Base-by-base conservation (phyloP, 768 basidiomycete genomes). In the Kwoniella mangroviensis region DNA sequence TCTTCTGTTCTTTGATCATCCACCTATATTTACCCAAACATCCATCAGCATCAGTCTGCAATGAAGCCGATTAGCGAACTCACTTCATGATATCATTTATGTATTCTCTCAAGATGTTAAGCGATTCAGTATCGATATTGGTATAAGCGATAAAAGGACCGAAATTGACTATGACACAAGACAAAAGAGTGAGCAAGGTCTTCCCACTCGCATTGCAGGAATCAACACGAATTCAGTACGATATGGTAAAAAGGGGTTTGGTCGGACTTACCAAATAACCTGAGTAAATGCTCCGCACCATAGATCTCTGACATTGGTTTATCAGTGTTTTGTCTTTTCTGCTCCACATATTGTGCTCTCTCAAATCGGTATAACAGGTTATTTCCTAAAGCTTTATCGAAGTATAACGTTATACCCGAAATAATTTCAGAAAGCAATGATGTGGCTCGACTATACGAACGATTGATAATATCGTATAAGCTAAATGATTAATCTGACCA, bases 341-440 rank as follows among this genome's bases (percentile, higher is more conserved):
- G 87, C 58, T 90, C 89, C 5, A 90, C 90, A 72, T 96, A 98
- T 82, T 98, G 95, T 6, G 89, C 89, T n/a, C 96, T 88, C 82
- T 99, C 96, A 74, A 96, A 94, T 21, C 94, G 90, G 79, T 98
- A 99, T 3, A 98, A 87, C 28, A 99, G 87, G 82, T 92, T 94
- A 67, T 91, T 89, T 4, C 96, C 85, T 11, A 85, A 87, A 0
- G 93, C 90, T 41, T 92, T 91, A 83, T 99, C 93, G 79, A 99
- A 99, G 85, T 99, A 98, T 55, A 91, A 87, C 60, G 89, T 88
- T 12, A 98, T 86, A 1, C 96, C 96, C 1, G 91, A 88, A 53
- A 93, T 85, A 66, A 97, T 89, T 4, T 94, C 95, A 19, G 90
- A 89, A 9, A 92, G 85, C 11, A 96, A 84, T 2, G 89, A 85